Percentiles rank a stretch among this genome's conserved stretches.
These are phyloP conservation scores for Skeletonema menzelii DNA, from an alignment of 108 stramenopile species.

Conservation along the genomic window DNA sequence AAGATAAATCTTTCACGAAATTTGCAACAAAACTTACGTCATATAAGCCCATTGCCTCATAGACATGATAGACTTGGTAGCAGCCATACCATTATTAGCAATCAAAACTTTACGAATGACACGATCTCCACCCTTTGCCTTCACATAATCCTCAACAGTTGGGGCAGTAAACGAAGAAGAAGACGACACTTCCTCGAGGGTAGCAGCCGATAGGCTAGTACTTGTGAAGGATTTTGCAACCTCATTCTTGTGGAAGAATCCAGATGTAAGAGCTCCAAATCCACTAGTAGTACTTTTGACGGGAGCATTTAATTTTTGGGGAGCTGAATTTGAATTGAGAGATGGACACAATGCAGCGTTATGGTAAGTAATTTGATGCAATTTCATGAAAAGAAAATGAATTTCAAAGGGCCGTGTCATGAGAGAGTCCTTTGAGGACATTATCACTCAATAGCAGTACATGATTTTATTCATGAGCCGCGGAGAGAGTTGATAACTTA, in stretches of 20 bases:
- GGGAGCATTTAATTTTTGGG: constrained; percentile 34
- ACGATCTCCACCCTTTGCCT: constrained; percentile 82
- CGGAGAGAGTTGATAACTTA: not conserved
- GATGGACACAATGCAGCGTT: not conserved
- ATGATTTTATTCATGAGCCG: not conserved
- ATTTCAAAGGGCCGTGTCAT: not conserved
- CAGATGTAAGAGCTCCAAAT: constrained; percentile 32
- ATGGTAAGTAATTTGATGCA: not conserved
- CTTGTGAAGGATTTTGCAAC: constrained; percentile 2
- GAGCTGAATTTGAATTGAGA: constrained; percentile 14
- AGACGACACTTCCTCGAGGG: constrained; percentile 41
- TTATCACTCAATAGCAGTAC: not conserved
- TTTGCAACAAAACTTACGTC: constrained; percentile 8
- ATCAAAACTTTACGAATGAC: constrained; percentile 88
- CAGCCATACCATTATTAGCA: constrained; percentile 99
- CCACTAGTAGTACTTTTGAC: constrained; percentile 12
- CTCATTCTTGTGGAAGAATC: constrained; percentile 32
- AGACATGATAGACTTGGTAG: constrained; percentile 96
- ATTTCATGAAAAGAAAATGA: not conserved
- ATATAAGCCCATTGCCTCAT: constrained; percentile 99
- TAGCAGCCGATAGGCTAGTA: constrained; percentile 28
- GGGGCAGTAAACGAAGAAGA: constrained; percentile 22
- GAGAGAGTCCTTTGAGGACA: not conserved
- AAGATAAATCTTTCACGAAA: not conserved
- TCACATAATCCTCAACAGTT: constrained; percentile 88